A percentile compares a stretch with the other conserved stretches of the same genome.
phyloP scores from a whole-genome alignment of 2,329 filamentous ascomycete genomes.

The Cladorrhinum sp. region DNA sequence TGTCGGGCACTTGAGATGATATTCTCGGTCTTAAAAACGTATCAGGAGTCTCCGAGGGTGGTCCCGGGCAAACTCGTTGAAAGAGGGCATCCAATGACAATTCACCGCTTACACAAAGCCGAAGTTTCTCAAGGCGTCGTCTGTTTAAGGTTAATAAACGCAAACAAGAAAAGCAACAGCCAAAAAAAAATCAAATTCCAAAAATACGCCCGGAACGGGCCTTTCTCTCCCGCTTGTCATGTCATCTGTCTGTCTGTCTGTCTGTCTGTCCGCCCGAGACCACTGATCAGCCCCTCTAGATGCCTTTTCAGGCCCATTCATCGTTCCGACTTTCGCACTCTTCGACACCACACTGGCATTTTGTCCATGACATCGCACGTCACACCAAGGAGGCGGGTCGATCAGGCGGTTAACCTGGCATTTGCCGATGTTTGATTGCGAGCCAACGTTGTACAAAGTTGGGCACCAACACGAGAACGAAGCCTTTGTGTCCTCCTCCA shows the following conservation, averaged over 20 bases:
- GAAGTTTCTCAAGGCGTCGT: constrained; percentile 20
- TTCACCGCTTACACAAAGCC: background rate
- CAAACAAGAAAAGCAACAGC: constrained; percentile 9
- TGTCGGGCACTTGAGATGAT: background rate
- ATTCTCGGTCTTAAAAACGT: background rate
- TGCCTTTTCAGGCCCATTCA: too few relatives aligned
- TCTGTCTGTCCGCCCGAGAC: background rate
- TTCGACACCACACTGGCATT: too few relatives aligned
- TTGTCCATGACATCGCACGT: background rate
- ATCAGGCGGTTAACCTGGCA: constrained; percentile 23
- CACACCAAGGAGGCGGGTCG: constrained; percentile 10
- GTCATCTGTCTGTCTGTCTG: too few relatives aligned
- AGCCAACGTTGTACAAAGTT: constrained; percentile 15
- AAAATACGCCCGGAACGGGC: constrained; percentile 15
- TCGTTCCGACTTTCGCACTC: background rate
- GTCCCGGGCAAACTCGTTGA: background rate
- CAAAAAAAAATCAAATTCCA: constrained; percentile 14
- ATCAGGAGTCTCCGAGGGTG: background rate
- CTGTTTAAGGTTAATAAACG: constrained; percentile 29
- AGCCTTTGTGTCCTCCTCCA: background rate
- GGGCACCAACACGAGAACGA: constrained; percentile 8
- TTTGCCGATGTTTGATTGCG: constrained; percentile 6
- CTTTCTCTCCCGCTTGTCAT: background rate
- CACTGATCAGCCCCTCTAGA: too few relatives aligned
- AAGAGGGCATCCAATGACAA: constrained; percentile 1